Conservation (phyloP, 2,329 filamentous ascomycete genomes). For the Zymoseptoria pseudotritici region DNA sequence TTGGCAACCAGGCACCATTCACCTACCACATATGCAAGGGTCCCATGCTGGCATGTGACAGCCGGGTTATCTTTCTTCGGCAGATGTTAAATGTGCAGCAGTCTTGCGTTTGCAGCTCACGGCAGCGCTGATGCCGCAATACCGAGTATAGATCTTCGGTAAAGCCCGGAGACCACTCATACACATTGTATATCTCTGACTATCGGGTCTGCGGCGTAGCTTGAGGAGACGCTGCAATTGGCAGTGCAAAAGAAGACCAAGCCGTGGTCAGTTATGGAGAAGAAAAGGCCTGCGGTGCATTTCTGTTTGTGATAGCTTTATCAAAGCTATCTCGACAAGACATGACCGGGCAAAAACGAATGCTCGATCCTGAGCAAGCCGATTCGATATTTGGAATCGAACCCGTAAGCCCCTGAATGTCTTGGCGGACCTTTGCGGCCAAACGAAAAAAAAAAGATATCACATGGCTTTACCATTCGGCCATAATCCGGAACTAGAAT, state of each 20-base stretch:
- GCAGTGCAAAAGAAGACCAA: conserved; percentile 52
- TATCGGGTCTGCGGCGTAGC: conserved; percentile 51
- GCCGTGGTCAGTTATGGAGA: conserved; percentile 36
- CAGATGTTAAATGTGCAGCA: background rate
- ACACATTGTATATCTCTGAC: no score
- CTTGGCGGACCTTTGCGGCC: no score
- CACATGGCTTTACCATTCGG: no score
- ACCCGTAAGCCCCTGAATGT: no score
- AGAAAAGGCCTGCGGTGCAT: background rate
- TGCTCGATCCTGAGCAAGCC: no score
- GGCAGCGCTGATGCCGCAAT: background rate
- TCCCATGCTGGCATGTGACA: background rate
- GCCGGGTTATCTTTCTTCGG: background rate
- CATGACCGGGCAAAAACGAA: no score
- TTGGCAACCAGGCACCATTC: background rate
- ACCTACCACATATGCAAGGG: background rate
- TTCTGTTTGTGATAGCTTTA: no score
- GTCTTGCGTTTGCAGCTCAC: background rate
- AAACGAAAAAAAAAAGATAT: no score
- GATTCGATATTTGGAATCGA: no score
- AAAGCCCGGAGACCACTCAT: background rate
- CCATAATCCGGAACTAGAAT: no score
- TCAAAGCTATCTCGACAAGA: no score
- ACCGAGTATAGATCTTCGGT: background rate
- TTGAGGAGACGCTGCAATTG: conserved; percentile 54